A percentile compares a stretch with the other conserved stretches of the same genome.
These are phyloP conservation scores for Dactylonectria estremocensis DNA, from an alignment of 2,329 filamentous ascomycete species.

Conservation along the genomic window DNA sequence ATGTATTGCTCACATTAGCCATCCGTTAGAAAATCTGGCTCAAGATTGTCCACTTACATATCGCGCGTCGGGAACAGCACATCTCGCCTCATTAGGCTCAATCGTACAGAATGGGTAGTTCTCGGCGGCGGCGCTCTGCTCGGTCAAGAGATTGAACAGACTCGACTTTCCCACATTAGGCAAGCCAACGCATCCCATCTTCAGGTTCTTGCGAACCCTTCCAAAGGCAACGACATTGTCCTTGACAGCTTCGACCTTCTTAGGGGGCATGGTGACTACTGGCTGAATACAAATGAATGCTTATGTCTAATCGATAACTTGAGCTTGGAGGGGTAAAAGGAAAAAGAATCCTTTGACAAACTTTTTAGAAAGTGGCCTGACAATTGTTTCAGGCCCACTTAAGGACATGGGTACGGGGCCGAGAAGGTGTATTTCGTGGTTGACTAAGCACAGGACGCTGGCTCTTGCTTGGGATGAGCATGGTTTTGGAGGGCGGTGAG, in stretches of 20 bases:
- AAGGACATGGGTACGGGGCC: slow-evolving; percentile 39
- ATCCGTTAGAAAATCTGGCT: neutral
- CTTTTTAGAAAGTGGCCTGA: slow-evolving; percentile 39
- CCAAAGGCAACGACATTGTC: slow-evolving; percentile 64
- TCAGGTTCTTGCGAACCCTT: slow-evolving; percentile 61
- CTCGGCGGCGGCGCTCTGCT: slow-evolving; percentile 62
- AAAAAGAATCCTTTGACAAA: slow-evolving; percentile 37
- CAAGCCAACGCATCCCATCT: slow-evolving; percentile 63
- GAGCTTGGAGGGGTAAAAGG: slow-evolving; percentile 24
- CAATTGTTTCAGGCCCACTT: slow-evolving; percentile 40
- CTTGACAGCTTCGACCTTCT: slow-evolving; percentile 57
- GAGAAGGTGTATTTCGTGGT: neutral
- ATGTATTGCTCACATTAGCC: slow-evolving; percentile 25
- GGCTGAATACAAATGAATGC: slow-evolving; percentile 10
- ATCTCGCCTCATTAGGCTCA: slow-evolving; percentile 63
- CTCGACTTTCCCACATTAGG: slow-evolving; percentile 64
- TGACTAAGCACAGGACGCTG: neutral
- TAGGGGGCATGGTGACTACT: slow-evolving; percentile 56
- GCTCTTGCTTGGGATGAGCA: neutral
- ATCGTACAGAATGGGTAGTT: slow-evolving; percentile 65
- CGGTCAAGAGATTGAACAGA: slow-evolving; percentile 62
- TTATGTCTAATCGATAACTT: slow-evolving; percentile 15
- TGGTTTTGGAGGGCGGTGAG: too few relatives aligned
- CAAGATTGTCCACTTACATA: slow-evolving; percentile 54
- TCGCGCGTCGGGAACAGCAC: slow-evolving; percentile 60